These are phyloP conservation scores for Hypoxylon cercidicola DNA, from an alignment of 495 filamentous ascomycete genomes.

Conservation along the genomic window DNA sequence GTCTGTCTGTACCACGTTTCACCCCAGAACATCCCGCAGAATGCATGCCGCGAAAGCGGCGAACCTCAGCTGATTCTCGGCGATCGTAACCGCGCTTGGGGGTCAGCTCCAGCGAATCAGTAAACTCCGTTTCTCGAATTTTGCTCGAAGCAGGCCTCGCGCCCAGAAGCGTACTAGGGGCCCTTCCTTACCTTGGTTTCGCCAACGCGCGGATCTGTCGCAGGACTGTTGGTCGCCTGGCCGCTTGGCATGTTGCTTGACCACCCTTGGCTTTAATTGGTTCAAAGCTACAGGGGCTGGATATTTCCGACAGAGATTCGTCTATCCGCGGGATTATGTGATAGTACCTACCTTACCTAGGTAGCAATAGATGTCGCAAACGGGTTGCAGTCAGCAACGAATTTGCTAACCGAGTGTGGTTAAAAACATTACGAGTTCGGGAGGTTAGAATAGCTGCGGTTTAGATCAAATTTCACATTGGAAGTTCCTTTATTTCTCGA, in stretches of 20 bases:
- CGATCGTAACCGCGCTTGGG: slow-evolving; percentile 41
- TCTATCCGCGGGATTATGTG: background rate
- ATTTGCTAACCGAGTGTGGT: background rate
- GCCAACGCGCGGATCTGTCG: slow-evolving; percentile 42
- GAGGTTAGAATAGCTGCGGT: background rate
- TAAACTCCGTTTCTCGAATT: slow-evolving; percentile 15
- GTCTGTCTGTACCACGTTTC: slow-evolving; percentile 31
- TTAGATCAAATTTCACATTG: background rate
- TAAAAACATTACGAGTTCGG: background rate
- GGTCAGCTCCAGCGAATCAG: slow-evolving; percentile 29
- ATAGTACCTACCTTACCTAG: background rate
- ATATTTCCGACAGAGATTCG: slow-evolving; percentile 6
- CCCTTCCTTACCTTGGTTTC: slow-evolving; percentile 38
- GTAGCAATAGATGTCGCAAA: background rate
- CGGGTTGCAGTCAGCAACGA: background rate
- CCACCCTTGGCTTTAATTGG: slow-evolving; percentile 34
- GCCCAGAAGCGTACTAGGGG: background rate
- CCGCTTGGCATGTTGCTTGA: slow-evolving; percentile 30
- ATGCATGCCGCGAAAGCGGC: slow-evolving; percentile 14
- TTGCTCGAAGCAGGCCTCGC: background rate
- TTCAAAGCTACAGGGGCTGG: slow-evolving; percentile 12
- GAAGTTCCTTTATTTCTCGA: background rate
- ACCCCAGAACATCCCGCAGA: slow-evolving; percentile 15
- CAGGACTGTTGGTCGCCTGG: slow-evolving; percentile 30
- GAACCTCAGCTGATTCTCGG: slow-evolving; percentile 40